Conservation (phyloP, 1,284 basidiomycete genomes). For the Tilletia indica region DNA sequence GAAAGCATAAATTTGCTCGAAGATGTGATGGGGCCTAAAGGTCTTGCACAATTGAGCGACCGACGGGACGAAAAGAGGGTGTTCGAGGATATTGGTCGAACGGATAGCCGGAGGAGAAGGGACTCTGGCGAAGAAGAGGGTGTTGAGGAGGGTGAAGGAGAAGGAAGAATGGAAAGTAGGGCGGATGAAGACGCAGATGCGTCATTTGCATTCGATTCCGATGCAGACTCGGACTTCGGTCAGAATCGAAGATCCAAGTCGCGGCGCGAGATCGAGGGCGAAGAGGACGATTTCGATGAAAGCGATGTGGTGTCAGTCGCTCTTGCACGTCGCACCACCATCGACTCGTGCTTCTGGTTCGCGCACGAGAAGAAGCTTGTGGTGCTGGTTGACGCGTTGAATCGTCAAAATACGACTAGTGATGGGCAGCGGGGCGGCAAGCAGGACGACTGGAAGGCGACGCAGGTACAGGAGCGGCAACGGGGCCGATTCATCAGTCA, state of each 20-base stretch:
- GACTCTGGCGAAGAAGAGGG: not conserved
- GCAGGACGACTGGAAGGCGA: not conserved
- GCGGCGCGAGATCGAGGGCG: not conserved
- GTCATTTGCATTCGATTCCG: too few relatives aligned
- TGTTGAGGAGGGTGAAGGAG: not conserved
- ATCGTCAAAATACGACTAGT: not conserved
- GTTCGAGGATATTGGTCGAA: not conserved
- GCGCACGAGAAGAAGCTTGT: slow-evolving; percentile 6
- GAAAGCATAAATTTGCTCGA: not conserved
- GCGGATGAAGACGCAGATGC: not conserved
- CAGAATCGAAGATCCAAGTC: too few relatives aligned
- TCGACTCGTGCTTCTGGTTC: slow-evolving; percentile 18
- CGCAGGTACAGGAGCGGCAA: too few relatives aligned
- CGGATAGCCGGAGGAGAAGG: not conserved
- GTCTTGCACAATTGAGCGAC: not conserved
- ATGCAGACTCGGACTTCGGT: too few relatives aligned
- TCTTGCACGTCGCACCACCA: not conserved
- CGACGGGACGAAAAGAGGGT: not conserved
- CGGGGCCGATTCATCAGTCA: not conserved
- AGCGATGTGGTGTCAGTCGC: too few relatives aligned
- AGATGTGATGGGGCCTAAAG: not conserved
- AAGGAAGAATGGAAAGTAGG: too few relatives aligned
- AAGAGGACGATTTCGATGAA: not conserved
- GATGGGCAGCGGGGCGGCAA: too few relatives aligned
- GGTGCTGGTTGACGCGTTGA: not conserved